Evolutionary conservation across 192 early-diverging fungal genomes (phyloP).

Genomic region (Chytriomyces confervae): DNA sequence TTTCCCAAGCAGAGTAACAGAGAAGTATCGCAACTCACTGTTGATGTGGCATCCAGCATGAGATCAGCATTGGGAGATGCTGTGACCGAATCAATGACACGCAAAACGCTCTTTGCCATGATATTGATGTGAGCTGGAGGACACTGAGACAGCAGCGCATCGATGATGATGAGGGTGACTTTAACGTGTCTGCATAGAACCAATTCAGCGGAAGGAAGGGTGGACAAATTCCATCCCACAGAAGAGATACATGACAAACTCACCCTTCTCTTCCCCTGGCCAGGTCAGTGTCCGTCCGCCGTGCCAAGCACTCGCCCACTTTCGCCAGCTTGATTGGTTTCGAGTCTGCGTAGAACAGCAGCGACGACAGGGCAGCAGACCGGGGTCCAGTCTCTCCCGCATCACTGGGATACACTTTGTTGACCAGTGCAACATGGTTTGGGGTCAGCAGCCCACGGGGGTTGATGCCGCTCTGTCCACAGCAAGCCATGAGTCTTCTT

Average conservation of each 20-base stretch:
- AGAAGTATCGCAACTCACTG: conserved; percentile 46
- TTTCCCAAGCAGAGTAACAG: background rate
- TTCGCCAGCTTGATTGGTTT: conserved; percentile 91
- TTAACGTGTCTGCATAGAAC: conserved; percentile 57
- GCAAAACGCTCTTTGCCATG: conserved; percentile 79
- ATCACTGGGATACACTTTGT: conserved; percentile 56
- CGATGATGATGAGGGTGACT: conserved; percentile 77
- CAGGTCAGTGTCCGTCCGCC: conserved; percentile 70
- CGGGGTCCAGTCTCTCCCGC: conserved; percentile 75
- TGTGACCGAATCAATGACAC: conserved; percentile 68
- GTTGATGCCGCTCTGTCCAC: conserved; percentile 23
- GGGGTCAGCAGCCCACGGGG: conserved; percentile 13
- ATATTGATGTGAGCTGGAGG: conserved; percentile 74
- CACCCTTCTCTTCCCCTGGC: conserved; percentile 65
- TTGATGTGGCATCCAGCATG: conserved; percentile 61
- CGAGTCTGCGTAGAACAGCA: conserved; percentile 86
- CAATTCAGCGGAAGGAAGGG: background rate
- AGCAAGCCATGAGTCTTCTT: background rate
- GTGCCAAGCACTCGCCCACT: conserved; percentile 82
- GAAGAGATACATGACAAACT: conserved; percentile 39
- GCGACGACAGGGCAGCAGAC: conserved; percentile 80
- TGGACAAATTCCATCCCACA: background rate
- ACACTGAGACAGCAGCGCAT: conserved; percentile 73
- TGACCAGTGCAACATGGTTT: conserved; percentile 54
- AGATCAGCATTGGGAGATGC: conserved; percentile 67